Evolutionary conservation across 331 rosid species (phyloP), one percentile per base, ranked within the genome.

Genomic region (Erythrophleum ivorense): DNA sequence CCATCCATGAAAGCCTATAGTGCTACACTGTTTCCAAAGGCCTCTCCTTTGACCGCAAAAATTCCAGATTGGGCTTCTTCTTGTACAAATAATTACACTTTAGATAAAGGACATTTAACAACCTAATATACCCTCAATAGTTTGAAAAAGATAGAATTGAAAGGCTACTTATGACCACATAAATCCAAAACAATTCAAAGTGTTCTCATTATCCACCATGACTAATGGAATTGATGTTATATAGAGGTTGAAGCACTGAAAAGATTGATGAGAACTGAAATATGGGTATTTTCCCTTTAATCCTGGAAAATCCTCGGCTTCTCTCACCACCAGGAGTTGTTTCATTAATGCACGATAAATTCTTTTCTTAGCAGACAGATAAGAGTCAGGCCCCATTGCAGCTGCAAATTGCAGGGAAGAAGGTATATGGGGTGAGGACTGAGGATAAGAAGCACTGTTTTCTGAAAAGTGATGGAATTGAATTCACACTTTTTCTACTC

Each of bases 231-330:
- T 49, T 62, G 85, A 76, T 76, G 78, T 79, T 48, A 54, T 69
- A 46, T 46, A 63, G 84, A 69, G 65, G 80, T 53, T 59, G 72
- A 78, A 76, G 86, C 83, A 81, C 40, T 76, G 87, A 88, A 86
- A 85, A 77, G 86, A 90, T 80, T 60, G 79, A 45, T 70, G 80
- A 83, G 57, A 85, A 85, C 53, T 34, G 74, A 85, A 67, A 81
- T 78, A 50, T 78, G 81, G 73, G 82, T 43, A 58, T 74, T 50
- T 79, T 57, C 71, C 76, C 83, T 77, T 64, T 24, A 69, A 83
- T 74, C 70, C 16, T 46, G 21, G 46, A 71, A 82, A 82, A 71
- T 63, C 65, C 40, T 77, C 9, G 50, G 50, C 66, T 52, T 80
- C 82, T 79, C 71, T 43, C 73, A 57, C 78, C 48, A 33, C 73